Conservation (phyloP, 768 basidiomycete genomes). For the Chalciporus chontae region DNA sequence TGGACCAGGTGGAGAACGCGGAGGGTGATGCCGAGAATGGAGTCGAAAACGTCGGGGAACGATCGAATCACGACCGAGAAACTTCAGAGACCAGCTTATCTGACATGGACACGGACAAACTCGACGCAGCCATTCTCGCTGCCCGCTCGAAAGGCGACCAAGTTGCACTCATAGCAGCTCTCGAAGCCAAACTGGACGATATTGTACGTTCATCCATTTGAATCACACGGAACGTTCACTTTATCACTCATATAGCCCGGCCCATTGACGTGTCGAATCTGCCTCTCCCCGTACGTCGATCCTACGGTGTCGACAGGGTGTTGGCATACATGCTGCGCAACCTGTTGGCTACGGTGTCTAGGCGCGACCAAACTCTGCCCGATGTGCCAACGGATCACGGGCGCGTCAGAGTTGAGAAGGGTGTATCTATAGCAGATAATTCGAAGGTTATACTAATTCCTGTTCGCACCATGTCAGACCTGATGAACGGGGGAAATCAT, state of each 20-base stretch:
- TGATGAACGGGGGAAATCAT: background rate
- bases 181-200: conserved; percentile 59
- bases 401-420: conserved; percentile 68
- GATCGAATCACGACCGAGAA: conserved; percentile 28
- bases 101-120: conserved; percentile 39
- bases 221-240: conserved; percentile 28
- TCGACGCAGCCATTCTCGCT: conserved; percentile 46
- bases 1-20: conserved; percentile 38
- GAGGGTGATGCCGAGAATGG: conserved; percentile 16
- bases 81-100: conserved; percentile 28
- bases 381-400: conserved; percentile 84
- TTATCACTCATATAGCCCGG: conserved; percentile 13
- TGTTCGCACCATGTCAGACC: background rate
- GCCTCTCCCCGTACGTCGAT: conserved; percentile 72
- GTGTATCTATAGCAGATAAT: conserved; percentile 54
- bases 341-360: conserved; percentile 83
- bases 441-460: too few relatives aligned
- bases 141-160: conserved; percentile 50
- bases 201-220: conserved; percentile 41
- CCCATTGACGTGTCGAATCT: conserved; percentile 62
- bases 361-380: conserved; percentile 81
- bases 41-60: conserved; percentile 3
- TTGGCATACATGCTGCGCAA: conserved; percentile 83
- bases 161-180: conserved; percentile 45
- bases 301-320: conserved; percentile 81